Evolutionary conservation across 768 basidiomycete genomes (phyloP).

Genomic region (Pulveroboletus sp.): DNA sequence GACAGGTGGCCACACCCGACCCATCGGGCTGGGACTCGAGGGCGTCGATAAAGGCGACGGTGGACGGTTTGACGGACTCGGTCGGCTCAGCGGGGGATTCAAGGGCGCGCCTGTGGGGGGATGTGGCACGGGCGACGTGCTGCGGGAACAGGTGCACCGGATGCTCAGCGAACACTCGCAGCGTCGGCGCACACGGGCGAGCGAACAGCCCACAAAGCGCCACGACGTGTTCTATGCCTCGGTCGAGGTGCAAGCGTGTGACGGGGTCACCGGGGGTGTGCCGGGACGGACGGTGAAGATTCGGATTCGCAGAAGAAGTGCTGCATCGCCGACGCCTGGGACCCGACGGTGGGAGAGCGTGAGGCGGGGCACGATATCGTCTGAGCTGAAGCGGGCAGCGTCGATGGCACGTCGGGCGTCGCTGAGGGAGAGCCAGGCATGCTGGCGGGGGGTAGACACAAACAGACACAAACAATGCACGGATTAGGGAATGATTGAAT

Average conservation of each 20-base stretch:
- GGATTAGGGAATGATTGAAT: not conserved
- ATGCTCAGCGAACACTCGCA: constrained; percentile 17
- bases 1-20: not conserved
- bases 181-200: constrained; percentile 16
- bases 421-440: constrained; percentile 10
- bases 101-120: not conserved
- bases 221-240: constrained; percentile 30
- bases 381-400: constrained; percentile 28
- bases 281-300: constrained; percentile 6
- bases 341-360: constrained; percentile 3
- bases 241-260: constrained; percentile 3
- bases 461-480: constrained; percentile 17
- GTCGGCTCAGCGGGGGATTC: constrained; percentile 27
- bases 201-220: constrained; percentile 16
- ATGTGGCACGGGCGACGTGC: constrained; percentile 2
- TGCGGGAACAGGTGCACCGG: constrained; percentile 19
- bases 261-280: not conserved
- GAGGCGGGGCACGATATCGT: constrained; percentile 25
- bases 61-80: constrained; percentile 25
- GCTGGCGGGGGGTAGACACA: constrained; percentile 20
- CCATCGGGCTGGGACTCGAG: constrained; percentile 25
- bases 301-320: constrained; percentile 13
- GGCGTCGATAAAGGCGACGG: constrained; percentile 25
- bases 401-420: constrained; percentile 24
- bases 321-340: constrained; percentile 21